phyloP scores from a whole-genome alignment of 192 early-diverging fungal species.

The Umbelopsis sp. region DNA sequence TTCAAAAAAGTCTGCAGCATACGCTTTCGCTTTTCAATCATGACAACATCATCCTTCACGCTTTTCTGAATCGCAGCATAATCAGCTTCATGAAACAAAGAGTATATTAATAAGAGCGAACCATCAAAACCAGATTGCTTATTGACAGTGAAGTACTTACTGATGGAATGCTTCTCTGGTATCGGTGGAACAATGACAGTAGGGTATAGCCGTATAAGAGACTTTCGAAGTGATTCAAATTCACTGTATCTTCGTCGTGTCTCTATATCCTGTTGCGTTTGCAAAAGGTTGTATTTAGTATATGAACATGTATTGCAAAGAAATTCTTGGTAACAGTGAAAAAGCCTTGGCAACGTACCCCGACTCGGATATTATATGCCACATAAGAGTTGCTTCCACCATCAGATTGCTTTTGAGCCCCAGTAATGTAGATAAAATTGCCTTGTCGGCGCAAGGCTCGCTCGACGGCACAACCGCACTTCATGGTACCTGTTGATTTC shows the following conservation, averaged over 20 bases:
- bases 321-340: not conserved
- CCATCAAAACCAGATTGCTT: not conserved
- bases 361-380: slow-evolving; percentile 55
- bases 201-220: slow-evolving; percentile 80
- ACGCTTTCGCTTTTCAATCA: slow-evolving; percentile 89
- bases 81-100: slow-evolving; percentile 44
- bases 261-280: slow-evolving; percentile 56
- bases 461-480: slow-evolving; percentile 43
- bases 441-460: slow-evolving; percentile 41
- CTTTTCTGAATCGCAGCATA: slow-evolving; percentile 72
- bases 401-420: slow-evolving; percentile 52
- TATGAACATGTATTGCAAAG: not conserved
- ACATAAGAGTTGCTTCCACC: slow-evolving; percentile 52
- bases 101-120: not conserved
- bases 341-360: slow-evolving; percentile 41
- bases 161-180: slow-evolving; percentile 95
- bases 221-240: slow-evolving; percentile 88
- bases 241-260: slow-evolving; percentile 92
- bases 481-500: not conserved
- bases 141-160: slow-evolving; percentile 42
- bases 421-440: slow-evolving; percentile 49
- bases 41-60: slow-evolving; percentile 82
- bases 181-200: slow-evolving; percentile 92
- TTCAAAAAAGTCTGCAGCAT: slow-evolving; percentile 96
- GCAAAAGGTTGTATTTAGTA: not conserved